phyloP scores from a whole-genome alignment of 441 rosid species.

The Hura crepitans region DNA sequence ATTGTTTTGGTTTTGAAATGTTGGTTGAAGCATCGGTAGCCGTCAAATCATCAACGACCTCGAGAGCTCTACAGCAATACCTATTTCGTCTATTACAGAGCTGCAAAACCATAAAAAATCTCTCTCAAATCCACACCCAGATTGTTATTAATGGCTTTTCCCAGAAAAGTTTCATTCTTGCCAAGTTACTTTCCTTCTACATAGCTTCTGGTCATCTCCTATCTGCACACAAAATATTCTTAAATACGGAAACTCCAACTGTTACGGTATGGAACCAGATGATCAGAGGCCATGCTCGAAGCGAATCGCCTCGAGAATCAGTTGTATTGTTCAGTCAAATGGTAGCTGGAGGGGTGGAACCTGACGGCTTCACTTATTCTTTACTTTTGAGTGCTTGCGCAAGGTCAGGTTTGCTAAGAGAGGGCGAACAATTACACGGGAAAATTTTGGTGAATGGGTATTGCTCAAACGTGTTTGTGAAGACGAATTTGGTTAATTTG shows the following conservation, averaged over 20 bases:
- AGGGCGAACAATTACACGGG: conserved; percentile 46
- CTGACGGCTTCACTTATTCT: conserved; percentile 48
- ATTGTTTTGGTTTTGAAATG: conserved; percentile 16
- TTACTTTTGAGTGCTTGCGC: conserved; percentile 44
- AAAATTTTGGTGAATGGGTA: conserved; percentile 37
- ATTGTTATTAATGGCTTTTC: conserved; percentile 38
- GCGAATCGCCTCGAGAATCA: conserved; percentile 27
- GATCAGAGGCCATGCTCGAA: conserved; percentile 38
- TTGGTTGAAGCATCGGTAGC: conserved; percentile 11
- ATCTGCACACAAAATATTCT: conserved; percentile 28
- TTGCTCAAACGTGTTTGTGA: conserved; percentile 35
- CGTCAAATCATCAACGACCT: conserved; percentile 15
- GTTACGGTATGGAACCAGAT: conserved; percentile 49
- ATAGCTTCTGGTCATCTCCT: conserved; percentile 24
- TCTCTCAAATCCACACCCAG: conserved; percentile 45
- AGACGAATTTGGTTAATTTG: conserved; percentile 42
- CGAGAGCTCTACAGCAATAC: conserved; percentile 37
- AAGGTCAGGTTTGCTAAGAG: conserved; percentile 31
- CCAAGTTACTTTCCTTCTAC: conserved; percentile 39
- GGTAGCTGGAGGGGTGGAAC: conserved; percentile 29
- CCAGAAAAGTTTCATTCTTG: conserved; percentile 37
- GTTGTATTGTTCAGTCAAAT: conserved; percentile 36
- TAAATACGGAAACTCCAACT: conserved; percentile 29
- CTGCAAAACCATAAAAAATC: conserved; percentile 17
- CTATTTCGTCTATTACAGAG: conserved; percentile 34